phyloP scores from a whole-genome alignment of 805 yeast species.

The Candida nemodendra region DNA sequence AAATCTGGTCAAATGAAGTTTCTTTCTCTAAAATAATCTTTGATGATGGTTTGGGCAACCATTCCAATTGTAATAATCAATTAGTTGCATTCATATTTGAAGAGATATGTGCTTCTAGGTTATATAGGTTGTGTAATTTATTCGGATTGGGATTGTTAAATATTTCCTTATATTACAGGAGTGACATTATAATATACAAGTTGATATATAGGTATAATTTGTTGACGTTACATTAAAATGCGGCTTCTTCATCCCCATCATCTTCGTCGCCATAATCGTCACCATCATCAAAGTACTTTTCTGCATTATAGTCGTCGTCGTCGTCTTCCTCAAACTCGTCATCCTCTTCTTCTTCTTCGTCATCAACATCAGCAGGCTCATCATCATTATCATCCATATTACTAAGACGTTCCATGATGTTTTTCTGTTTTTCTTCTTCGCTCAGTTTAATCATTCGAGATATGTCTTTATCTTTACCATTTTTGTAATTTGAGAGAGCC shows the following conservation, averaged over 20 bases:
- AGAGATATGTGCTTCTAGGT: too few species aligned
- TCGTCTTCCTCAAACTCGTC: constrained; percentile 73
- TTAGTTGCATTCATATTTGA: too few species aligned
- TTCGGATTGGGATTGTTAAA: too few species aligned
- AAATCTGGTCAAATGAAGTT: constrained; percentile 11
- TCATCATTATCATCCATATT: constrained; percentile 41
- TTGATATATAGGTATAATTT: too few species aligned
- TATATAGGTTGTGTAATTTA: too few species aligned
- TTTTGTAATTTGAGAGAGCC: constrained; percentile 39
- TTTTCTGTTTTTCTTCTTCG: constrained; percentile 30
- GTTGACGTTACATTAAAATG: too few species aligned
- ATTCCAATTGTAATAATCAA: too few species aligned
- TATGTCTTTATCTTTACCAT: constrained; percentile 38
- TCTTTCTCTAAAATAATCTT: too few species aligned
- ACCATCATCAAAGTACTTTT: constrained; percentile 72
- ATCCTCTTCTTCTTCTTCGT: constrained; percentile 57
- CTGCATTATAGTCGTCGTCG: constrained; percentile 79
- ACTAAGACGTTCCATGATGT: constrained; percentile 32
- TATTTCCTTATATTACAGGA: not conserved
- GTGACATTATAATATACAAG: too few species aligned
- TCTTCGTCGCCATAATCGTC: constrained; percentile 61
- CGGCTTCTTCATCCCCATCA: constrained; percentile 70
- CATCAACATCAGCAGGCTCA: constrained; percentile 42
- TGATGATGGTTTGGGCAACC: too few species aligned
- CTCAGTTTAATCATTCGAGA: constrained; percentile 26